Evolutionary conservation across 192 early-diverging fungal species (phyloP).

Genomic region (Linnemannia exigua): DNA sequence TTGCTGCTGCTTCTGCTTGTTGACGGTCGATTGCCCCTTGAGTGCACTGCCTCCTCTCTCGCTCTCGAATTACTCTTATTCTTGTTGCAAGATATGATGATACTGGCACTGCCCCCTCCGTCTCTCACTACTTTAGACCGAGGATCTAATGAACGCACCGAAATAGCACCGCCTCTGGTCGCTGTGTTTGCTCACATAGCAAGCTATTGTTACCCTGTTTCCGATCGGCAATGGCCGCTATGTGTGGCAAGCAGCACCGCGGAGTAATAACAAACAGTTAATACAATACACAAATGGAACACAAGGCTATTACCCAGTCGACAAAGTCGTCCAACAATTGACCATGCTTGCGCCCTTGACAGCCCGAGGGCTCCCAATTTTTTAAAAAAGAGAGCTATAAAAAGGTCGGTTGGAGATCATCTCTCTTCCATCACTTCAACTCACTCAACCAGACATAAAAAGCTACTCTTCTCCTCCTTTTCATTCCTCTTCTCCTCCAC

Average conservation of each 20-base stretch:
- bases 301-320: background rate
- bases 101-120: too few relatives aligned
- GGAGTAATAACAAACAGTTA: background rate
- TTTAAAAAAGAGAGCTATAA: background rate
- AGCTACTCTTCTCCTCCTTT: background rate
- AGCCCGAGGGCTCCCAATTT: constrained; percentile 2
- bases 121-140: too few relatives aligned
- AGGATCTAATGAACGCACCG: background rate
- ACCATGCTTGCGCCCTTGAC: background rate
- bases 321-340: background rate
- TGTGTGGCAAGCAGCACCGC: background rate
- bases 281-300: background rate
- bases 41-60: too few relatives aligned
- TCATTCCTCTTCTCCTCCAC: background rate
- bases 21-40: too few relatives aligned
- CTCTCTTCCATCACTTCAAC: background rate
- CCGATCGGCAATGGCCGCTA: background rate
- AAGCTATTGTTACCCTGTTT: background rate
- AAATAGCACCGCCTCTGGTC: background rate
- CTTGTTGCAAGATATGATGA: too few relatives aligned
- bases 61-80: too few relatives aligned
- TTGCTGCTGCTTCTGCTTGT: too few relatives aligned
- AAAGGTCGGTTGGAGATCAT: constrained; percentile 9
- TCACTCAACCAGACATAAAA: background rate
- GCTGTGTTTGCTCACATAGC: background rate